Evolutionary conservation across 768 basidiomycete genomes (phyloP).

Genomic region (Gyrodon lividus): DNA sequence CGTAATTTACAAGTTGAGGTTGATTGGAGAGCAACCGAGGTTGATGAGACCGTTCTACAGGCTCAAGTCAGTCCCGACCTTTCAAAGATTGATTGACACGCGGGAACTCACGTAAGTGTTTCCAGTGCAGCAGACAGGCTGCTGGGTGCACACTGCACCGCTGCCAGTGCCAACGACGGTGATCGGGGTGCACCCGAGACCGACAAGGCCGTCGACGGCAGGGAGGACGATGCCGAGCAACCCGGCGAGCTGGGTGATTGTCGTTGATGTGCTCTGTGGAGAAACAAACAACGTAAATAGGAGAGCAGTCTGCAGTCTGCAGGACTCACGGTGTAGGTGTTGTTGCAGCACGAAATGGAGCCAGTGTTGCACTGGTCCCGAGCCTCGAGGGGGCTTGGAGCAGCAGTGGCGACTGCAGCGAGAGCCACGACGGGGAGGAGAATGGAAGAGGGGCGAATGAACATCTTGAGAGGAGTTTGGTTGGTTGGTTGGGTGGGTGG

Average conservation of each 20-base stretch:
- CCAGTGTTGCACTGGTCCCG: conserved; percentile 13
- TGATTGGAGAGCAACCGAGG: conserved; percentile 5
- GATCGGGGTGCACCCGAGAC: conserved; percentile 5
- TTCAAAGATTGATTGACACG: conserved; percentile 22
- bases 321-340: background rate
- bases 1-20: background rate
- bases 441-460: background rate
- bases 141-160: conserved; percentile 19
- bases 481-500: background rate
- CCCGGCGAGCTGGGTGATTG: background rate
- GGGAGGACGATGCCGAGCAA: conserved; percentile 1
- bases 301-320: too few relatives aligned
- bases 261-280: background rate
- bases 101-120: conserved; percentile 42
- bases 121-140: conserved; percentile 48
- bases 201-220: background rate
- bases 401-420: too few relatives aligned
- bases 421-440: too few relatives aligned
- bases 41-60: conserved; percentile 3
- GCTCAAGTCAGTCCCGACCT: background rate
- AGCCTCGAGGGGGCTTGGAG: background rate
- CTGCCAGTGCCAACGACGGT: conserved; percentile 30
- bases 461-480: too few relatives aligned
- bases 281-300: too few relatives aligned
- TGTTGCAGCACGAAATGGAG: conserved; percentile 9